Conservation (phyloP, 208 protist species). For the Trypanosoma grayi region DNA sequence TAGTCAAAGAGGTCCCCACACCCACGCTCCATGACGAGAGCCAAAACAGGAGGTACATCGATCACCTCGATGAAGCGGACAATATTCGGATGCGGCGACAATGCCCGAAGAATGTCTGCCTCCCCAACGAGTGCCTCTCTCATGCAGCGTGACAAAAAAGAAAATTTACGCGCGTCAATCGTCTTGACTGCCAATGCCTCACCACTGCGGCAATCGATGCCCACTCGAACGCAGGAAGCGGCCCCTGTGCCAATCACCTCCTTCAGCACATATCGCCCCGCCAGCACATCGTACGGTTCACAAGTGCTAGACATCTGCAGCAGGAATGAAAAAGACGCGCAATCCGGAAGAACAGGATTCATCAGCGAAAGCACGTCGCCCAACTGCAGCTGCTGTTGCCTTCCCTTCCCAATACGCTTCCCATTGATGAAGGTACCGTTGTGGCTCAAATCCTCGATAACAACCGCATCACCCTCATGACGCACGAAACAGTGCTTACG, state of each 20-base stretch:
- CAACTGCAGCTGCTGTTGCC: too few relatives aligned
- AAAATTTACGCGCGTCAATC: slow-evolving; percentile 49
- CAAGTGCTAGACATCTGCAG: slow-evolving; percentile 26
- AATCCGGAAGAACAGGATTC: slow-evolving; percentile 44
- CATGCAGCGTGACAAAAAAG: slow-evolving; percentile 22
- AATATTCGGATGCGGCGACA: slow-evolving; percentile 66
- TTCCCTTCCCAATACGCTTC: too few relatives aligned
- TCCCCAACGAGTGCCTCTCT: slow-evolving; percentile 32
- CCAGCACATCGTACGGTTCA: background rate
- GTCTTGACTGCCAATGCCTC: slow-evolving; percentile 67
- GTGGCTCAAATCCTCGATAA: too few relatives aligned
- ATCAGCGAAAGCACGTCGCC: slow-evolving; percentile 54
- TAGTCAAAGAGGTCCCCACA: slow-evolving; percentile 78
- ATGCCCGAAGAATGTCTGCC: slow-evolving; percentile 55
- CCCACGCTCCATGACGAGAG: slow-evolving; percentile 81
- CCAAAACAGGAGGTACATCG: slow-evolving; percentile 36
- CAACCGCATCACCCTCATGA: too few relatives aligned
- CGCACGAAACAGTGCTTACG: too few relatives aligned
- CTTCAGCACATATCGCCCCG: slow-evolving; percentile 40
- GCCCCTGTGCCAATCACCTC: too few relatives aligned
- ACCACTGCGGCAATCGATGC: slow-evolving; percentile 30
- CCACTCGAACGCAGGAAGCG: slow-evolving; percentile 59
- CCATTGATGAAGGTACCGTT: too few relatives aligned
- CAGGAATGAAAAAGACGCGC: slow-evolving; percentile 22
- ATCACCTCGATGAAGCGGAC: slow-evolving; percentile 62